These are phyloP conservation scores for Aspergillus melleus DNA, from an alignment of 2,329 filamentous ascomycete species.

Conservation along the genomic window DNA sequence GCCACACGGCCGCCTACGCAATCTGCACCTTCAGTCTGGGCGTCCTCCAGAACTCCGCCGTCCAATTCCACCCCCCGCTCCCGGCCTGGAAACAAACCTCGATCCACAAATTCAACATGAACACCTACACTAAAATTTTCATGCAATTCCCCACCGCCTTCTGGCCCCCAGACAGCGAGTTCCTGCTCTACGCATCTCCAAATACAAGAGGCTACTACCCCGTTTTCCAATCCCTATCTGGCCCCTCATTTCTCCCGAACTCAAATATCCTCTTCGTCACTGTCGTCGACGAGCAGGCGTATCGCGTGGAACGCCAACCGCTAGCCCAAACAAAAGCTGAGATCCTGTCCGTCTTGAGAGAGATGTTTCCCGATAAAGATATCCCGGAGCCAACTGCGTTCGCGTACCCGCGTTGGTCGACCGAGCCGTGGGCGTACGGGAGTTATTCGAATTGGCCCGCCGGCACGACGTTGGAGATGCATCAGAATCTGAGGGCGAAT, in stretches of 20 bases:
- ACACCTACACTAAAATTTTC: slow-evolving; percentile 72
- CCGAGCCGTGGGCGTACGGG: slow-evolving; percentile 54
- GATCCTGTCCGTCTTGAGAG: slow-evolving; percentile 56
- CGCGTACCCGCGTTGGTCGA: slow-evolving; percentile 60
- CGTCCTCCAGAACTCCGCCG: slow-evolving; percentile 62
- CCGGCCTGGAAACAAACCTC: slow-evolving; percentile 65
- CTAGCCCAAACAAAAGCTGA: slow-evolving; percentile 59
- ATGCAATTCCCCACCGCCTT: slow-evolving; percentile 66
- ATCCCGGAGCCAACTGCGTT: slow-evolving; percentile 62
- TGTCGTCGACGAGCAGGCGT: slow-evolving; percentile 57
- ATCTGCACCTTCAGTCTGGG: slow-evolving; percentile 69
- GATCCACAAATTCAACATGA: slow-evolving; percentile 66
- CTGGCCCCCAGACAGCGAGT: slow-evolving; percentile 58
- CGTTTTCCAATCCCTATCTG: slow-evolving; percentile 63
- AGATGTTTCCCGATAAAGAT: slow-evolving; percentile 61
- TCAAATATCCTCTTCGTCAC: slow-evolving; percentile 68
- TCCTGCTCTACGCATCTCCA: slow-evolving; percentile 53
- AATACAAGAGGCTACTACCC: slow-evolving; percentile 55
- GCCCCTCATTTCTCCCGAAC: slow-evolving; percentile 57
- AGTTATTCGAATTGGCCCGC: slow-evolving; percentile 70
- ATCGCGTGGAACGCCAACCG: slow-evolving; percentile 59
- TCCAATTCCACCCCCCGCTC: slow-evolving; percentile 59
- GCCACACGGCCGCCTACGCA: slow-evolving; percentile 61
- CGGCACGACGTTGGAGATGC: slow-evolving; percentile 62
- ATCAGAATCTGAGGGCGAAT: slow-evolving; percentile 67